Evolutionary conservation across 2,329 filamentous ascomycete genomes (phyloP).

Genomic region (Penicillium sp.): DNA sequence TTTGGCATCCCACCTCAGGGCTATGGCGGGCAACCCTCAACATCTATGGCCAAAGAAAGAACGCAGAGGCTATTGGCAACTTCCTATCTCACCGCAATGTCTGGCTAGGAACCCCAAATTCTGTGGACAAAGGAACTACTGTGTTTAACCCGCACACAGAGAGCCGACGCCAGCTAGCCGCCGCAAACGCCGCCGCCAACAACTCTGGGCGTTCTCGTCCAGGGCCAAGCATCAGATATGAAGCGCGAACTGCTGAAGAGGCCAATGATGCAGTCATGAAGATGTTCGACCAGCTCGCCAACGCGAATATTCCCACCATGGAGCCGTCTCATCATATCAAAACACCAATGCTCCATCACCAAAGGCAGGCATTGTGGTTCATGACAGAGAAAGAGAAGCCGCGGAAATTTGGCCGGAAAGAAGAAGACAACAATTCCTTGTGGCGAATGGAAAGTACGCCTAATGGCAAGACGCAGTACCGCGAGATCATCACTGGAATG

Average conservation of each 20-base stretch:
- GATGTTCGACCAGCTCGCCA: constrained; percentile 82
- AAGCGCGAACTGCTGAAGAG: constrained; percentile 73
- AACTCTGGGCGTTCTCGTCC: constrained; percentile 22
- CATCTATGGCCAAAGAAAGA: constrained; percentile 72
- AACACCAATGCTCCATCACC: constrained; percentile 74
- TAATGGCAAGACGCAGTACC: constrained; percentile 63
- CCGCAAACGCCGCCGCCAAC: constrained; percentile 19
- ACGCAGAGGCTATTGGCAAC: constrained; percentile 63
- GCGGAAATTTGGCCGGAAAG: constrained; percentile 56
- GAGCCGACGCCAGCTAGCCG: constrained; percentile 46
- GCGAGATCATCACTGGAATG: constrained; percentile 81
- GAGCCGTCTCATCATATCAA: constrained; percentile 62
- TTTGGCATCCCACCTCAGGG: constrained; percentile 61
- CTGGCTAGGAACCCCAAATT: constrained; percentile 64
- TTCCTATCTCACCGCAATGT: constrained; percentile 65
- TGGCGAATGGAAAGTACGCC: constrained; percentile 65
- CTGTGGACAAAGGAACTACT: constrained; percentile 65
- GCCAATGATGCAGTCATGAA: constrained; percentile 78
- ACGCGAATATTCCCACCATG: constrained; percentile 71
- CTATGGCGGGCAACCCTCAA: constrained; percentile 67
- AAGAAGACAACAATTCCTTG: constrained; percentile 67
- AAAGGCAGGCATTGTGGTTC: constrained; percentile 86
- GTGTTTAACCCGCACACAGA: constrained; percentile 73
- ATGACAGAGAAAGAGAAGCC: constrained; percentile 75
- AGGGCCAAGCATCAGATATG: constrained; percentile 31